Percentiles rank a stretch among this genome's conserved stretches.
phyloP scores from a whole-genome alignment of 352 stramenopile species.

The Globisporangium emineosum region DNA sequence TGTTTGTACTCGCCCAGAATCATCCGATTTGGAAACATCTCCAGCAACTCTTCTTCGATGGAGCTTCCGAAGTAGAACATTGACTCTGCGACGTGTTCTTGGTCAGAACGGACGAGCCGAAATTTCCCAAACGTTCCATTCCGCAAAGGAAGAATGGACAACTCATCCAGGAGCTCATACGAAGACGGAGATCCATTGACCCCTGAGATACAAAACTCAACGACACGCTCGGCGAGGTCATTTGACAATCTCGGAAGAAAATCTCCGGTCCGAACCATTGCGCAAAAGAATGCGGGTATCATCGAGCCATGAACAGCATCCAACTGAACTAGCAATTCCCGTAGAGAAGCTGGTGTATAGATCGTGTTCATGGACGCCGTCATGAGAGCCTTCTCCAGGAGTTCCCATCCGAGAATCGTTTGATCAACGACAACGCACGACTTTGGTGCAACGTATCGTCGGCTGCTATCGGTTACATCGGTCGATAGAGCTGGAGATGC shows the following conservation, averaged over 20 bases:
- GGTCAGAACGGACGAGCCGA: constrained; percentile 18
- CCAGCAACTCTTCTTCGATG: constrained; percentile 51
- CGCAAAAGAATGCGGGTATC: constrained; percentile 55
- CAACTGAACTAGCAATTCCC: constrained; percentile 43
- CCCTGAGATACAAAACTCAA: constrained; percentile 46
- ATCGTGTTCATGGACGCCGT: constrained; percentile 31
- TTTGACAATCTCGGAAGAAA: constrained; percentile 35
- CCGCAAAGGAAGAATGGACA: constrained; percentile 45
- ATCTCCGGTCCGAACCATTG: constrained; percentile 29
- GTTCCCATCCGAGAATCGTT: constrained; percentile 36
- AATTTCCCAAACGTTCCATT: constrained; percentile 42
- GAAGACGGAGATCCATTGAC: background rate
- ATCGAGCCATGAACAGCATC: constrained; percentile 49
- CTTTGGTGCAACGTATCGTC: constrained; percentile 27
- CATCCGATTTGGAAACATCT: constrained; percentile 36
- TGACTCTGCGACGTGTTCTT: constrained; percentile 7
- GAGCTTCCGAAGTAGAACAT: constrained; percentile 40
- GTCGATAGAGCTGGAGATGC: constrained; percentile 21
- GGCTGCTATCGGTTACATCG: background rate
- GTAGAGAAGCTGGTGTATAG: constrained; percentile 30
- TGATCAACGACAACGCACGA: constrained; percentile 48
- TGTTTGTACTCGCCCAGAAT: constrained; percentile 36
- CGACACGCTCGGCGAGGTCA: constrained; percentile 26
- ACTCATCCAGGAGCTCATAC: constrained; percentile 28
- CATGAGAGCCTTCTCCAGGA: constrained; percentile 34